Evolutionary conservation across 169 alveolate species (phyloP), one percentile per base, ranked within the genome.

Genomic region (Plasmodium malariae): DNA sequence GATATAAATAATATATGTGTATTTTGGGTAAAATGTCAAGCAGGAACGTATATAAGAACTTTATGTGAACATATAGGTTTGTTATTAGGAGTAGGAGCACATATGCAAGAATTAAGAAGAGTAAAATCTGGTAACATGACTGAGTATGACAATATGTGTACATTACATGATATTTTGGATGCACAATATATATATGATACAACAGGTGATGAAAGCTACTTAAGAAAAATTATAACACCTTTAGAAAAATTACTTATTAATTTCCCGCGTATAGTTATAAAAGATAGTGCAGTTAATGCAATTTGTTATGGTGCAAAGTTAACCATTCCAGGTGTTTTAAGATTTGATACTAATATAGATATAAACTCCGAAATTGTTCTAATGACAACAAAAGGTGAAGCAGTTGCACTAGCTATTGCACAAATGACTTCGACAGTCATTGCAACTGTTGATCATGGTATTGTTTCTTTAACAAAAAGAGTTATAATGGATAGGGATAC

Each of bases 321-420:
- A 45, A 99, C 99, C 98, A 97, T 99, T 19, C 99, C 99, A 7
- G 99, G 99, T 1, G 99, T 99, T 17, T 94, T 99, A 76, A 97
- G 99, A 80, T 99, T 97, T 94, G 99, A 98, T 92, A 96, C 95
- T 87, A 96, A 94, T 74, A 98, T 99, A 57, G 99, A 99, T 92
- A 95, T 98, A 36, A 98, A 98, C 62, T 94, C 97, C 60, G 99
- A 98, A 92, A 95, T 98, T 49, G 99, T 99, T 36, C 89, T 99
- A 88, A 98, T 99, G 96, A 98, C 99, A 36, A 99, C 99, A 48
- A 99, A 99, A 96, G 99, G 99, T 3, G 99, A 99, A 95, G 99
- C 99, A 12, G 97, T 98, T 69, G 99, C 99, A 24, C 91, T 98
- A 74, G 99, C 99, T 17, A 96, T 98, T 59, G 99, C 99, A 12